Percentiles rank a stretch among this genome's conserved stretches.
Evolutionary conservation across 192 early-diverging fungal species (phyloP).

Genomic region (Phlyctochytrium bullatum): DNA sequence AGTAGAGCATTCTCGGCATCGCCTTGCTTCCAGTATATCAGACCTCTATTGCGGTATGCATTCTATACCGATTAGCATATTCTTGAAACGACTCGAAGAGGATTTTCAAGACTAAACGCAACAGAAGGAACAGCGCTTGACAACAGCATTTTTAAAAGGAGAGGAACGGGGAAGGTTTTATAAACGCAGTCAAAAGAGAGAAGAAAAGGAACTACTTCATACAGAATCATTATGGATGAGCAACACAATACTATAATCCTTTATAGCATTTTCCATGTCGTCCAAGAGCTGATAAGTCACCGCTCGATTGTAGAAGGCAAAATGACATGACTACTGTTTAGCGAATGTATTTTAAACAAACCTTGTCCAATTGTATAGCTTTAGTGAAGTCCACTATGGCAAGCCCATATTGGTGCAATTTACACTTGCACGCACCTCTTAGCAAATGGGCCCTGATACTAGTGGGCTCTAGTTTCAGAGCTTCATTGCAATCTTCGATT

Average conservation of each 20-base stretch:
- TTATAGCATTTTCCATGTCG: constrained; percentile 47
- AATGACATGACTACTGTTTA: constrained; percentile 33
- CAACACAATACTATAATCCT: constrained; percentile 55
- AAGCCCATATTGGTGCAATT: constrained; percentile 32
- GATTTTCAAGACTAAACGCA: constrained; percentile 10
- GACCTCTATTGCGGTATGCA: constrained; percentile 52
- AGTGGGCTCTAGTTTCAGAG: constrained; percentile 51
- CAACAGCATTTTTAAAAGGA: no score
- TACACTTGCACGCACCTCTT: constrained; percentile 48
- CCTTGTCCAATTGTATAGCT: constrained; percentile 45
- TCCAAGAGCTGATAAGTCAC: constrained; percentile 49
- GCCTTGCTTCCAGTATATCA: constrained; percentile 56
- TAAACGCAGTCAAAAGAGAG: background rate
- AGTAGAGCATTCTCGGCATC: constrained; percentile 52
- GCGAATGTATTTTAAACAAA: constrained; percentile 8
- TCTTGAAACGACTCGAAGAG: background rate
- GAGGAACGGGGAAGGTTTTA: no score
- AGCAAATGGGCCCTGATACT: constrained; percentile 49
- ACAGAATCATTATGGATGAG: constrained; percentile 48
- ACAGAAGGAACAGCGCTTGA: no score
- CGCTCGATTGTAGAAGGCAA: constrained; percentile 55
- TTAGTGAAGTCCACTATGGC: constrained; percentile 49
- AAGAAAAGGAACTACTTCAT: no score
- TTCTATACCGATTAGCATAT: constrained; percentile 36
- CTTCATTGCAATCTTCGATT: constrained; percentile 51